These are phyloP conservation scores for Thraustochytrium striatum DNA, from an alignment of 352 stramenopile species.

Conservation along the genomic window DNA sequence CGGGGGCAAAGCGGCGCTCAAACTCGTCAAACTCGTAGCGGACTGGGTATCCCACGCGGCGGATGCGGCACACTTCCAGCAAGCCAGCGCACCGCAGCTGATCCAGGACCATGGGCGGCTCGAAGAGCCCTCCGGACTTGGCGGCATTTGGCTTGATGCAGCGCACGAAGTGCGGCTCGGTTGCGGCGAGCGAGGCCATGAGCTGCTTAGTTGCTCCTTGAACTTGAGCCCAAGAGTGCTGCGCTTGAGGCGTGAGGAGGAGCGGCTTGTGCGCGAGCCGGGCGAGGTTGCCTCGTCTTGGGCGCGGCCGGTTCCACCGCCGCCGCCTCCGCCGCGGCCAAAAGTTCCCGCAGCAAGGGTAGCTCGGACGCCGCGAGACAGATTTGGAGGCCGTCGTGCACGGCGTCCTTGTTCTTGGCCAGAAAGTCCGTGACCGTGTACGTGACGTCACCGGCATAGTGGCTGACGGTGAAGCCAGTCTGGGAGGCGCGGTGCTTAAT, in stretches of 20 bases:
- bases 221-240: conserved; percentile 79
- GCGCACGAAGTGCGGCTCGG: conserved; percentile 91
- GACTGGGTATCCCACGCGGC: conserved; percentile 93
- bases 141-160: conserved; percentile 97
- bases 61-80: conserved; percentile 96
- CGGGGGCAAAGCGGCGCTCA: neutral
- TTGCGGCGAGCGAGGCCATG: conserved; percentile 89
- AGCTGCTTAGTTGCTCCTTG: conserved; percentile 81
- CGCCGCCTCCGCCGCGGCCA: conserved; percentile 36
- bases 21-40: conserved; percentile 78
- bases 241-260: conserved; percentile 69
- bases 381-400: conserved; percentile 86
- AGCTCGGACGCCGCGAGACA: conserved; percentile 36
- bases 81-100: conserved; percentile 95
- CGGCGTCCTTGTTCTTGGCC: conserved; percentile 89
- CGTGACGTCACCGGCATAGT: conserved; percentile 88
- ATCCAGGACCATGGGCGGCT: conserved; percentile 84
- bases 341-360: conserved; percentile 50
- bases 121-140: conserved; percentile 77
- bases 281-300: conserved; percentile 48
- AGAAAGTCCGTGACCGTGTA: conserved; percentile 91
- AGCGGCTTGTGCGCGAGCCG: conserved; percentile 59
- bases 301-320: conserved; percentile 1
- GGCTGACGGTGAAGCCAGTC: conserved; percentile 83
- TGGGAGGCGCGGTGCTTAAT: conserved; percentile 10